These are phyloP conservation scores for Fraxinus sp. DNA, from an alignment of 305 asterid genomes.

Conservation along the genomic window DNA sequence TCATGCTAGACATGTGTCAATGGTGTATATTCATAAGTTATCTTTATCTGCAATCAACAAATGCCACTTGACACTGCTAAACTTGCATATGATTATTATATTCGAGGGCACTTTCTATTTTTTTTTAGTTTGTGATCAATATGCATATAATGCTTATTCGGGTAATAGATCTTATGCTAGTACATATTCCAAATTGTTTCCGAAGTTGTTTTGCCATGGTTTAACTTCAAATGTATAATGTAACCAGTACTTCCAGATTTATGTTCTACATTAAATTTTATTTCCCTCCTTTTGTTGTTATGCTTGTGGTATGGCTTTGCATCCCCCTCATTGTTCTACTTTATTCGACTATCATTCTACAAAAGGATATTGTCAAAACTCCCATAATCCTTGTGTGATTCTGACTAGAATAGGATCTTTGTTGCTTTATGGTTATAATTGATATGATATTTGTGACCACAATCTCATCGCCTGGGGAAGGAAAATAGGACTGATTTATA, in stretches of 20 bases:
- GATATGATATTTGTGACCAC: background rate
- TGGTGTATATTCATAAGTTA: background rate
- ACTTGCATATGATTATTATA: background rate
- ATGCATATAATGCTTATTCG: conserved; percentile 1
- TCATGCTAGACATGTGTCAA: background rate
- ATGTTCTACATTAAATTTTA: background rate
- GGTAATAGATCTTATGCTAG: background rate
- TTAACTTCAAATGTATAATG: background rate
- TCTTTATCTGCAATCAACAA: background rate
- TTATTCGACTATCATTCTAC: background rate
- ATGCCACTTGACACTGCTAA: background rate
- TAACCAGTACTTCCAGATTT: background rate
- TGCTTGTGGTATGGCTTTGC: background rate
- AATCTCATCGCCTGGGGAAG: background rate
- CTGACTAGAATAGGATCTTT: background rate
- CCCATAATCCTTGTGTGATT: background rate
- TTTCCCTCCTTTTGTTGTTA: background rate
- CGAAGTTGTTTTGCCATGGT: background rate
- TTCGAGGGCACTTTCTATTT: background rate
- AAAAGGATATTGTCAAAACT: background rate
- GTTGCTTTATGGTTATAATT: background rate
- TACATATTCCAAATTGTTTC: background rate
- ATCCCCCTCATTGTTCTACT: background rate
- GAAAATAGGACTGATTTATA: background rate
- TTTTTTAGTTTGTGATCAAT: background rate